Evolutionary conservation across 2,329 filamentous ascomycete genomes (phyloP), one percentile per base, ranked within the genome.

Genomic region (Neocucurbitaria cava): DNA sequence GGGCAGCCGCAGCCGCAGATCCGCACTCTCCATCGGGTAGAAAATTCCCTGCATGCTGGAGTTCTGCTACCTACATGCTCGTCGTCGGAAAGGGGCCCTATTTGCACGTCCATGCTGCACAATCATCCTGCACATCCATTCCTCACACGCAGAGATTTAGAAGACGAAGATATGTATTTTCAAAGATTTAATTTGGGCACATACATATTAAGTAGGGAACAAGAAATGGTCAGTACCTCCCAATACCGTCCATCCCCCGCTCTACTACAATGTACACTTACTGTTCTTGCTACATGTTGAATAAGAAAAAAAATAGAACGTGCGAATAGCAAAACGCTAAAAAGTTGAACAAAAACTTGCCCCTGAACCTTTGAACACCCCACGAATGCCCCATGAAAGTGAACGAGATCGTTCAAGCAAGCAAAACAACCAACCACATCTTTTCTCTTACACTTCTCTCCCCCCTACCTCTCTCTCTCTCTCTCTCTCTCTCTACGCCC

Each of bases 401-500:
- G 42, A 47, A 54, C 40, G 39, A 53, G 50, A 56, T 35, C 18
- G 13, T 35, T 15, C n/a, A n/a, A n/a, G n/a, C n/a, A n/a, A n/a
- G n/a, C n/a, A n/a, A 18, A 24, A 21, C 38, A 26, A 4, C 38
- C 21, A 54, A 42, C 39, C 30, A 23, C 18, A 15, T 20, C n/a
- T n/a, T n/a, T n/a, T n/a, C n/a, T 47, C 40, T 39, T 43, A 33
- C 26, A 58, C 23, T 17, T 20, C 26, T 39, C 38, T 20, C n/a
- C 31, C 8, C 15, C 21, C 46, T 73, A 81, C 43, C 3, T 35
- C 17, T n/a, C 20, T 9, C 33, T 28, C 5, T 5, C 26, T 10
- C 26, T 28, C 26, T 28, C 26, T 10, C 26, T 28, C 26, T 28
- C 26, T 15, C 28, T 31, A 26, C 5, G 77, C 77, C 70, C 74